Base-by-base conservation (phyloP, 768 basidiomycete genomes). In the Pisolithus microcarpus region DNA sequence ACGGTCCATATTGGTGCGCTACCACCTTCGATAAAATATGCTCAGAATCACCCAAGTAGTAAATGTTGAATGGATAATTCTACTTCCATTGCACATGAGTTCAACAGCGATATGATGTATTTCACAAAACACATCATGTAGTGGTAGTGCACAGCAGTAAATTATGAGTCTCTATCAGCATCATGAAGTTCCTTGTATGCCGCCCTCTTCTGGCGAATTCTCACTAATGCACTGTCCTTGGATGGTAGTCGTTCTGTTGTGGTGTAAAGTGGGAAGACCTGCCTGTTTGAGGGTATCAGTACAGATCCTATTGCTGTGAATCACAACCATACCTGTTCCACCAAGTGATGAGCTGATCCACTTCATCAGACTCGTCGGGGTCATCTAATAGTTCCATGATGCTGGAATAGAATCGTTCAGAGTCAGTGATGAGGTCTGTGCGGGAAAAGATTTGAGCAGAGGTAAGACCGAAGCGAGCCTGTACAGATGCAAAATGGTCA, bases 341-440 rank as follows among this genome's bases (percentile, higher is more conserved):
- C 59, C 60, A 61, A 2, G 43, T 26, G 5, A 55, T 9, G 13
- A 61, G 58, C 11, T 51, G 36, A 16, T 57, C 28, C 2, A 58
- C 62, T 21, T 63, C 61, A 24, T 49, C 51, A 1, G 48, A 43
- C 52, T 64, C 59, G 3, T 61, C 55, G 1, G 48, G 51, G 45
- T 64, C 59, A 24, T 64, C 48, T 3, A 64, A 49, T 1, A 63
- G 39, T 15, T 56, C 57, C 7, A 61, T 30, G 16, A 65, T 46
- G 18, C 51, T 51, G 13, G 48, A 51, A 43, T 62, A 64, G 50
- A 65, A 63, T 8, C 45, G 31, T 46, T 65, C 59, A 2, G 62
- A 63, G 48, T 65, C 57, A 0, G 58, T 61, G 3, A 58, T 39
- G 1, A 38, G 52, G 40, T 63, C 63, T 3, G 60, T 58, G 15